Conservation (phyloP, 2,329 filamentous ascomycete genomes). For the Trichoderma sp. region DNA sequence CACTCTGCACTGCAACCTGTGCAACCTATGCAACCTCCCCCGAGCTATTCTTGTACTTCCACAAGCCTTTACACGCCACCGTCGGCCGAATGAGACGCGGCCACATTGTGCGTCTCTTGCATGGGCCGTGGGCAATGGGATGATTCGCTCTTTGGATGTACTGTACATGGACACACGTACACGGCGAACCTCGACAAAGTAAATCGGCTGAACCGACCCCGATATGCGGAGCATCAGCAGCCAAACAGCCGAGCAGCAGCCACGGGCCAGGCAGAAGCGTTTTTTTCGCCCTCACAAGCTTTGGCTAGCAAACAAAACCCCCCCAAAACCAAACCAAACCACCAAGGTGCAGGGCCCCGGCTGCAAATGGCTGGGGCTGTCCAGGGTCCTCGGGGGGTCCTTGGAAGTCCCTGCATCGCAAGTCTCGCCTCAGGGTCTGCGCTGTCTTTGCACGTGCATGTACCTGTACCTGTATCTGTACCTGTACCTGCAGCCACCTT, state of each 20-base stretch:
- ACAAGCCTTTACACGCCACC: background rate
- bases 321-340: no score
- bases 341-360: no score
- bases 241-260: background rate
- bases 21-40: background rate
- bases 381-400: background rate
- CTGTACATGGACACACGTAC: background rate
- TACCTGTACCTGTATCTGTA: no score
- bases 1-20: background rate
- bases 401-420: background rate
- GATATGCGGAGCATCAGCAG: background rate
- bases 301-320: no score
- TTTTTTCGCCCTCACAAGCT: background rate
- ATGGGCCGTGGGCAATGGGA: background rate
- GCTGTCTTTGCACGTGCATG: background rate
- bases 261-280: conserved; percentile 7
- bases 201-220: conserved; percentile 1
- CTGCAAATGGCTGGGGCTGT: background rate
- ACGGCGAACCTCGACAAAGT: background rate
- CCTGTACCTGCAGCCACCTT: no score
- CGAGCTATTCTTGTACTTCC: background rate
- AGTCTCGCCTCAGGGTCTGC: background rate
- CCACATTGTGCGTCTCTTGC: conserved; percentile 8
- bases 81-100: background rate
- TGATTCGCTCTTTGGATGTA: background rate